Evolutionary conservation across 2,329 filamentous ascomycete genomes (phyloP), one percentile per base, ranked within the genome.

Genomic region (Helotiales sp.): DNA sequence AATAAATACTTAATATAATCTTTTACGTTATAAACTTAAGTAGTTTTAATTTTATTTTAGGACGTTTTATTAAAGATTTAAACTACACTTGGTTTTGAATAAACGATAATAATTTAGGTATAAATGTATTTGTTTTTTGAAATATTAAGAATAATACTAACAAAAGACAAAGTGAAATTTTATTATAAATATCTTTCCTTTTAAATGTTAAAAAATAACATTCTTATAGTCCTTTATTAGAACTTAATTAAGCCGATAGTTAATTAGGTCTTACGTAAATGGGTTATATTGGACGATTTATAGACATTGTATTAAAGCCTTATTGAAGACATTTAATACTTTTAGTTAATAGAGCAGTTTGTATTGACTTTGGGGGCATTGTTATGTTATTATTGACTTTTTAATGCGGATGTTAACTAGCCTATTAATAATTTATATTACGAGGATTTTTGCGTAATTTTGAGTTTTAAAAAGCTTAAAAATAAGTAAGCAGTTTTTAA

Each of bases 331-430:
- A 22, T 68, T 26, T 54, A 63, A 54, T 34, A 17, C 34, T 37
- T 47, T 63, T 45, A 68, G 28, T 34, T 45, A 65, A 65, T 10
- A 57, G 63, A 68, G 40, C 32, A 68, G 34, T 28, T 55, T 15
- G 45, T 17, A 65, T 65, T 68, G 43, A 68, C 62, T 2, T 49
- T 67, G 3, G 61, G 47, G 15, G 65, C 65, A n/a, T 67, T 61
- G 34, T 55, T 67, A 34, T 64, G 55, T 26, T 64, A 60, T 50
- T 13, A 64, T 30, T 45, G 61, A 62, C 65, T 67, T 62, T 22
- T 64, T 34, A 24, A 22, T 43, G 11, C 11, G 7, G 28, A 64
- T 65, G 22, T 8, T 47, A 60, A 32, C 8, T 60, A 63, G 40
- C 8, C 45, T 63, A 54, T 65, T 30, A 63, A 68, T 30, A 24